A percentile compares a stretch with the other conserved stretches of the same genome.
phyloP scores from a whole-genome alignment of 2,329 filamentous ascomycete genomes.

The Mollisia scopiformis region DNA sequence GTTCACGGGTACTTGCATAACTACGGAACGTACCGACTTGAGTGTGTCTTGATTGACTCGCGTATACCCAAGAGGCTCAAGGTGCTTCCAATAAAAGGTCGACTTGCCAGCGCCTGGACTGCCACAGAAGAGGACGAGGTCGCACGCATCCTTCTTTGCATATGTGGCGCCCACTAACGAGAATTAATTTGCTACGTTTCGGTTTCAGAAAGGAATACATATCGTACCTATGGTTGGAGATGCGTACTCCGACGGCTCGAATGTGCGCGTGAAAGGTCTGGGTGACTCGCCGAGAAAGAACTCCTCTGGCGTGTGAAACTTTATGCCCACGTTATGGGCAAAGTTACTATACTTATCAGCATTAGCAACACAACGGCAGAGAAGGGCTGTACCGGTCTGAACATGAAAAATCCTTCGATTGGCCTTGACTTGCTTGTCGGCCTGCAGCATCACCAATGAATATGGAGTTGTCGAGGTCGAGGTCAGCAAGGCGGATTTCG shows the following conservation, averaged over 20 bases:
- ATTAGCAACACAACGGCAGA: background rate
- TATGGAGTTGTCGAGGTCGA: slow-evolving; percentile 74
- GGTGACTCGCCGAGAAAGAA: slow-evolving; percentile 76
- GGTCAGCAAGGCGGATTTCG: slow-evolving; percentile 45
- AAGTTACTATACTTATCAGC: slow-evolving; percentile 62
- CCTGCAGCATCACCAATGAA: slow-evolving; percentile 90
- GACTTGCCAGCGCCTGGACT: slow-evolving; percentile 91
- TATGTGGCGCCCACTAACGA: slow-evolving; percentile 12
- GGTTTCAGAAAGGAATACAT: background rate
- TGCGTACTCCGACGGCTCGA: slow-evolving; percentile 67
- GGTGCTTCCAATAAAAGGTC: slow-evolving; percentile 79
- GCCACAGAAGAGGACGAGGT: slow-evolving; percentile 85
- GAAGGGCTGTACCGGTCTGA: slow-evolving; percentile 49
- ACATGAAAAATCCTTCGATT: slow-evolving; percentile 65
- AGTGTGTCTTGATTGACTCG: slow-evolving; percentile 90
- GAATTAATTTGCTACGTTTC: background rate
- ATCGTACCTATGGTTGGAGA: slow-evolving; percentile 22
- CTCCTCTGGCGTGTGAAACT: slow-evolving; percentile 87
- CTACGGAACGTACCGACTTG: slow-evolving; percentile 60
- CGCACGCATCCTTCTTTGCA: slow-evolving; percentile 65
- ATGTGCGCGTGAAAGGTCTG: slow-evolving; percentile 67
- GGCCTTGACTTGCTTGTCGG: slow-evolving; percentile 49
- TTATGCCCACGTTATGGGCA: slow-evolving; percentile 80
- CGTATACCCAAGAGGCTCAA: slow-evolving; percentile 79
- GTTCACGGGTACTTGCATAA: slow-evolving; percentile 2